Percentiles rank a stretch among this genome's conserved stretches.
Conservation (phyloP, 1,139 yeast species). For the Suhomyces guaymorum region DNA sequence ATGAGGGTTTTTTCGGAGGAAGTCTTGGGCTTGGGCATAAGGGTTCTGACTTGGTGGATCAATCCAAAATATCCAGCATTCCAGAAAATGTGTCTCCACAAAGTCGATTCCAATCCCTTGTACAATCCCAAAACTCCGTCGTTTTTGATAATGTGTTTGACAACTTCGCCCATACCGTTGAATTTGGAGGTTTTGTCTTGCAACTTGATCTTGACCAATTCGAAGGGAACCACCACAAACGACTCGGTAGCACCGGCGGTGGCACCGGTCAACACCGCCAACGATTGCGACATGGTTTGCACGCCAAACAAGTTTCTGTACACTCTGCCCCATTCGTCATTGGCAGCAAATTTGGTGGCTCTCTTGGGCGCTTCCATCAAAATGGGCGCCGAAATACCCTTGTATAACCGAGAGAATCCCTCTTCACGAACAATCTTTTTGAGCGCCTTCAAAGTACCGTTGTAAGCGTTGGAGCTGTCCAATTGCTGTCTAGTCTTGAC, state of each 20-base stretch:
- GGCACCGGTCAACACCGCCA: constrained; percentile 92
- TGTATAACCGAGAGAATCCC: constrained; percentile 80
- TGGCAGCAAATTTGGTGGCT: constrained; percentile 97
- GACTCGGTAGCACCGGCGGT: constrained; percentile 98
- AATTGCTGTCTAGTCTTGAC: constrained; percentile 97
- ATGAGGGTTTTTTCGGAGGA: constrained; percentile 73
- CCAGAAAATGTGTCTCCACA: constrained; percentile 97
- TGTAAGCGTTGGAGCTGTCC: constrained; percentile 66
- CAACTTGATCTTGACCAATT: constrained; percentile 79
- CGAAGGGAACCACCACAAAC: constrained; percentile 95
- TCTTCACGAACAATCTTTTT: constrained; percentile 81
- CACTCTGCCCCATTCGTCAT: constrained; percentile 93
- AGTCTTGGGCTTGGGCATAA: constrained; percentile 77
- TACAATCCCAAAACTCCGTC: constrained; percentile 86
- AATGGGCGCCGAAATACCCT: constrained; percentile 94
- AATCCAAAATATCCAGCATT: constrained; percentile 98
- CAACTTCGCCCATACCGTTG: constrained; percentile 83
- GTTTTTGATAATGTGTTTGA: constrained; percentile 64
- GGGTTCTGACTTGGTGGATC: constrained; percentile 78
- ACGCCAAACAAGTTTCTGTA: constrained; percentile 75
- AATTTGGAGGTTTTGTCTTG: constrained; percentile 86
- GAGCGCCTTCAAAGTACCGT: constrained; percentile 82
- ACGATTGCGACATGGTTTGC: constrained; percentile 69
- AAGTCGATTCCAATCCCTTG: constrained; percentile 93
- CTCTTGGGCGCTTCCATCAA: constrained; percentile 99